These are phyloP conservation scores for Populus tomentosa DNA, from an alignment of 441 rosid species.

Conservation along the genomic window DNA sequence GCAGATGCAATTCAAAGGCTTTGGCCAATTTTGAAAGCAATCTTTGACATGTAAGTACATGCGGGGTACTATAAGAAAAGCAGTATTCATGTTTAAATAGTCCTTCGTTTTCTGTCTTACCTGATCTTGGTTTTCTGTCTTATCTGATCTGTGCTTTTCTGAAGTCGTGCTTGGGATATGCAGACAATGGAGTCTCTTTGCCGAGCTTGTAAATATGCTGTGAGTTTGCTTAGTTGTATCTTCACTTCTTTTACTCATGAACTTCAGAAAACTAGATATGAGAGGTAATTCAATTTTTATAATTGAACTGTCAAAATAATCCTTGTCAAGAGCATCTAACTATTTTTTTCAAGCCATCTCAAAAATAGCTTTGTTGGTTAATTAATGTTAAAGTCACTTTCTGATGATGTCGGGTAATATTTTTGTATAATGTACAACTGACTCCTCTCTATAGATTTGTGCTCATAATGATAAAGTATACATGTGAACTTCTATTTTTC, in stretches of 20 bases:
- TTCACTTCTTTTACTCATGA: slow-evolving; percentile 5
- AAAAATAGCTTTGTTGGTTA: not conserved
- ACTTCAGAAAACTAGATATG: slow-evolving; percentile 4
- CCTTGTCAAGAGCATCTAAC: not conserved
- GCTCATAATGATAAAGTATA: too few relatives aligned
- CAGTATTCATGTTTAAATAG: not conserved
- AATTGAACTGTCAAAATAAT: slow-evolving; percentile 7
- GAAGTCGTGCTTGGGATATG: slow-evolving; percentile 99
- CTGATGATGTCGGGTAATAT: not conserved
- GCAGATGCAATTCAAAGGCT: slow-evolving; percentile 92
- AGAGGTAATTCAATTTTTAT: not conserved
- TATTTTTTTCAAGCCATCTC: not conserved
- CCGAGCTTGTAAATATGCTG: slow-evolving; percentile 99
- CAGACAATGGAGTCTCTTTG: slow-evolving; percentile 99
- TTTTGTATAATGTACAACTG: not conserved
- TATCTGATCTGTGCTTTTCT: slow-evolving; percentile 26
- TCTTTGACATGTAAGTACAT: slow-evolving; percentile 81
- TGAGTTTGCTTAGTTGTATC: slow-evolving; percentile 40
- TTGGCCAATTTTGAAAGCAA: slow-evolving; percentile 87
- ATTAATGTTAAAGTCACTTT: not conserved
- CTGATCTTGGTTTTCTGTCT: slow-evolving; percentile 14
- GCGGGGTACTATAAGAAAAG: slow-evolving; percentile 7
- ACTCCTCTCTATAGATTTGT: not conserved
- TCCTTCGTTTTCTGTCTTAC: slow-evolving; percentile 3
- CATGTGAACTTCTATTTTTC: not conserved